Percentiles rank a stretch among this genome's conserved stretches.
These are phyloP conservation scores for Jatropha curcas DNA, from an alignment of 345 rosid species.

Conservation along the genomic window DNA sequence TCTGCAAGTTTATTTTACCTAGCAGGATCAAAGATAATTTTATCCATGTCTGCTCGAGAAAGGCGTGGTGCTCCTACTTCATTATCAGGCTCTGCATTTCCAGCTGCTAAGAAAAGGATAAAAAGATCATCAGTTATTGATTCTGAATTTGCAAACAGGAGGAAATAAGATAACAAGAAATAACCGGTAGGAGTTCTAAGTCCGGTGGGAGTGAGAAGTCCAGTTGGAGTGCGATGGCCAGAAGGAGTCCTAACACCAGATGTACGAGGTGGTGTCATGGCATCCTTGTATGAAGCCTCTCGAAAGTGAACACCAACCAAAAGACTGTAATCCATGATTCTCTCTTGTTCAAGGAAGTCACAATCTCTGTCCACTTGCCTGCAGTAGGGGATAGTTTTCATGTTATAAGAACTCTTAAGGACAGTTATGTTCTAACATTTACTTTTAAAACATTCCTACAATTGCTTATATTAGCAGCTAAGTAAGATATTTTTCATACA, in stretches of 20 bases:
- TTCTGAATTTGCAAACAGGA: not conserved
- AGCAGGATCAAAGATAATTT: constrained; percentile 54
- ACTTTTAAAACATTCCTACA: not conserved
- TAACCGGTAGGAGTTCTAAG: constrained; percentile 48
- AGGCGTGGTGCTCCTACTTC: constrained; percentile 42
- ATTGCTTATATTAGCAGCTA: no score
- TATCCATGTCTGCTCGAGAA: constrained; percentile 59
- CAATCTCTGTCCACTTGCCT: constrained; percentile 97
- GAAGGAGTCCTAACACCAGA: constrained; percentile 61
- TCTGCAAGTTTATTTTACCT: constrained; percentile 41
- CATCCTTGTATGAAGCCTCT: constrained; percentile 45
- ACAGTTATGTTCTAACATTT: not conserved
- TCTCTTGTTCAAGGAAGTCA: constrained; percentile 88
- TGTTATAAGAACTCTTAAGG: not conserved
- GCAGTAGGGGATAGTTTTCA: constrained; percentile 23
- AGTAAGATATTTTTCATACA: not conserved
- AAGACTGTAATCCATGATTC: constrained; percentile 97
- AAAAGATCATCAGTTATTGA: constrained; percentile 20
- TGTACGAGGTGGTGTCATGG: constrained; percentile 39
- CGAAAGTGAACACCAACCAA: constrained; percentile 86
- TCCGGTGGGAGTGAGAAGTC: constrained; percentile 27
- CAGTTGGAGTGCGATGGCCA: constrained; percentile 33
- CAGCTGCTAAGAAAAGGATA: constrained; percentile 30
- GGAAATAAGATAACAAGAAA: constrained; percentile 17
- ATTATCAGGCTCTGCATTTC: constrained; percentile 39